Conservation (phyloP, 805 yeast genomes). For the Groenewaldozyma tartarivorans region DNA sequence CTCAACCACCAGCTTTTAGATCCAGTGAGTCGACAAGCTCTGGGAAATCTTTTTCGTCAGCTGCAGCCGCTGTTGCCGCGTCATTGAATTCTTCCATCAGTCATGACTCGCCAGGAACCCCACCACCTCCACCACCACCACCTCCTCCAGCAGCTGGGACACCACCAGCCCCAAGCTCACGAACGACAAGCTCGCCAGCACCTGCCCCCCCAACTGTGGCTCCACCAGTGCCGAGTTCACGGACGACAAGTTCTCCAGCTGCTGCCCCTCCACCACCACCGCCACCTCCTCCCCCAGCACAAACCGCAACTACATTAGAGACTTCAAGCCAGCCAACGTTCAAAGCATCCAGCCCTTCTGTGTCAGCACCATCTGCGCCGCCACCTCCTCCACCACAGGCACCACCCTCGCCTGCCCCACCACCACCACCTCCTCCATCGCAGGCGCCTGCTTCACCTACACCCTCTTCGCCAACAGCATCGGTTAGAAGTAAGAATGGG, state of each 20-base stretch:
- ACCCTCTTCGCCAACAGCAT: constrained; percentile 26
- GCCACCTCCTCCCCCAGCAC: constrained; percentile 16
- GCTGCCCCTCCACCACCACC: constrained; percentile 25
- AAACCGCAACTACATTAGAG: constrained; percentile 20
- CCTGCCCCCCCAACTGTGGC: constrained; percentile 7
- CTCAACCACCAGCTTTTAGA: constrained; percentile 14
- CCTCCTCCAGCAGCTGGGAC: constrained; percentile 10
- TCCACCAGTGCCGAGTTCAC: constrained; percentile 6
- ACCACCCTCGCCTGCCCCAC: constrained; percentile 20
- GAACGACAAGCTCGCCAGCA: constrained; percentile 4
- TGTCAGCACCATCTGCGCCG: constrained; percentile 17
- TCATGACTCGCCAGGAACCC: constrained; percentile 18
- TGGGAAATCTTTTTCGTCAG: constrained; percentile 24
- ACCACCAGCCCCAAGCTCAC: constrained; percentile 3
- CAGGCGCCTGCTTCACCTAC: constrained; percentile 12
- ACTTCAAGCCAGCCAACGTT: not conserved
- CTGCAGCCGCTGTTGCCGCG: constrained; percentile 8
- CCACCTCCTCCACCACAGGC: constrained; percentile 15
- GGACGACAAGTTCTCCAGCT: constrained; percentile 19
- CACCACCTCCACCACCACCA: constrained; percentile 19
- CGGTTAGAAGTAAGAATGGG: constrained; percentile 12
- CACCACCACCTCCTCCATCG: constrained; percentile 20
- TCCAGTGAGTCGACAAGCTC: constrained; percentile 14
- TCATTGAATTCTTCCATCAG: constrained; percentile 7
- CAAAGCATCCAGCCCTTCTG: too few relatives aligned